Conservation (phyloP, 768 basidiomycete species). For the Ramaria sp. region DNA sequence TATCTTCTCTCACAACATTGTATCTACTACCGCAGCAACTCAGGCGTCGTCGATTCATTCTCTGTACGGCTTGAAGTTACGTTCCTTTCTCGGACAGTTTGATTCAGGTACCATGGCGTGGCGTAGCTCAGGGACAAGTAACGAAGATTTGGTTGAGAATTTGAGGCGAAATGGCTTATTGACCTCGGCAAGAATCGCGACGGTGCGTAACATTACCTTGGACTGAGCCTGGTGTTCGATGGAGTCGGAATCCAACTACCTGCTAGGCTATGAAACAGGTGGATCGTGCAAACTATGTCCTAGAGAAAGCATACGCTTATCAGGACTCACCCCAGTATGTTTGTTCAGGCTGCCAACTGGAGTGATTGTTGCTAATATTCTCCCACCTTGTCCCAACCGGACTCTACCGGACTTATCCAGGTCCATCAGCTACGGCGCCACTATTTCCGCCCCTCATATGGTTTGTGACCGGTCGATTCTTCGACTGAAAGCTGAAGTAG, state of each 20-base stretch:
- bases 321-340: conserved; percentile 27
- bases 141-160: conserved; percentile 64
- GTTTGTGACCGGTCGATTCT: conserved; percentile 22
- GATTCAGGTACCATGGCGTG: conserved; percentile 56
- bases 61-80: no score
- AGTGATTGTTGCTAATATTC: neutral
- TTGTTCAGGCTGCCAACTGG: neutral
- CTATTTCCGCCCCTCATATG: conserved; percentile 97
- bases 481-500: neutral
- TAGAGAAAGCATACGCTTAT: conserved; percentile 19
- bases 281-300: conserved; percentile 63
- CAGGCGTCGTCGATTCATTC: neutral
- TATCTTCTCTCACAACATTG: neutral
- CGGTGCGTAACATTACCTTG: conserved; percentile 33
- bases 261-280: conserved; percentile 57
- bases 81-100: neutral
- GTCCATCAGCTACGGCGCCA: conserved; percentile 73
- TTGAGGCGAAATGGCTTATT: conserved; percentile 46
- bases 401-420: conserved; percentile 23
- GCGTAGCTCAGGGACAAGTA: conserved; percentile 61
- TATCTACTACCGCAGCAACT: neutral
- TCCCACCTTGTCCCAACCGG: neutral
- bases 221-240: no score
- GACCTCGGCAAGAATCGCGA: conserved; percentile 39
- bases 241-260: neutral